Base-by-base conservation (phyloP, 2,329 filamentous ascomycete genomes). In the Juglanconis oblonga region DNA sequence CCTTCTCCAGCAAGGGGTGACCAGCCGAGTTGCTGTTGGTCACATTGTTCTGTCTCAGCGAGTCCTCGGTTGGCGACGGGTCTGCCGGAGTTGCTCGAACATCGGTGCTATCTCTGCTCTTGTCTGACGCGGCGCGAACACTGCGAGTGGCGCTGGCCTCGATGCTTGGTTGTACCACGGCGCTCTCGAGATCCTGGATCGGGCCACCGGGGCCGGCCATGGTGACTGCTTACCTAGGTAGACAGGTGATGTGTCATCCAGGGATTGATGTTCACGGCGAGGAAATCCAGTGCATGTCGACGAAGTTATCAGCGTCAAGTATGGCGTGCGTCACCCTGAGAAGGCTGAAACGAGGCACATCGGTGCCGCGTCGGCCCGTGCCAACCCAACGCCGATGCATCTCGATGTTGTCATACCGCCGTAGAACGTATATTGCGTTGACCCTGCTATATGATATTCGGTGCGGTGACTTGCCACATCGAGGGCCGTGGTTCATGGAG, bases 101-200 rank as follows among this genome's bases (percentile, higher is more conserved):
- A 31, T 52, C 52, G 14, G 52, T 42, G 44, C 52, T 62, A 35
- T 42, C 55, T 40, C 49, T 24, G 9, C 13, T 47, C 17, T 49
- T 47, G 13, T 32, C 42, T n/a, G 29, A 24, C 14, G 42, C 24
- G 13, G 32, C 32, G 45, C 44, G 14, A 32, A 17, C 13, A 29
- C 42, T 47, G 33, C 33, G 40, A 38, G 52, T 35, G 51, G 54
- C 33, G 35, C 17, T 14, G 31, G 29, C 14, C 31, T 35, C n/a
- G 13, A 2, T 17, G 36, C 44, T 52, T 24, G 57, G 44, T 44
- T 55, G 57, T 42, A 44, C 51, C 31, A 47, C 44, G 53, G 52
- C 58, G 36, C 53, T 57, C 31, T 62, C 60, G 44, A 58, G 32
- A 33, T 62, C 60, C 45, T 40, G 47, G 1, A 51, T 42, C 24